Evolutionary conservation across 768 basidiomycete genomes (phyloP).

Genomic region (Hygrophorus pudorinus): DNA sequence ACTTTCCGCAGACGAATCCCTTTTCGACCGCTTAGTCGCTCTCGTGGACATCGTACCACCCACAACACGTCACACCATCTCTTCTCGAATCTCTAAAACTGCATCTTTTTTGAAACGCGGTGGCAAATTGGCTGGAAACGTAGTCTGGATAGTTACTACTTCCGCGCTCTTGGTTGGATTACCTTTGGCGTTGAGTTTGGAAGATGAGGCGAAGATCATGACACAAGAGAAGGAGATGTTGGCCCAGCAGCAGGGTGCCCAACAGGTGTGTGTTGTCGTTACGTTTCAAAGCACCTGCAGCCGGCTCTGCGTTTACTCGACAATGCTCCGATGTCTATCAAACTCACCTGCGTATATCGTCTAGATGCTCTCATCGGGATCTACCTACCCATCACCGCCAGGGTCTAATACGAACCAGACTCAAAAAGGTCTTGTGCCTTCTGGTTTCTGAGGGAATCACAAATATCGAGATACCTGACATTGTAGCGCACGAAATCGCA

Average conservation of each 20-base stretch:
- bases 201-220: slow-evolving; percentile 93
- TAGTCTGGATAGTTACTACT: slow-evolving; percentile 93
- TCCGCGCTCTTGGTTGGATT: slow-evolving; percentile 89
- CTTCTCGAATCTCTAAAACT: slow-evolving; percentile 48
- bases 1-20: slow-evolving; percentile 62
- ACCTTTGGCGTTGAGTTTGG: slow-evolving; percentile 85
- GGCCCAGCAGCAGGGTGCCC: slow-evolving; percentile 87
- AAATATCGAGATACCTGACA: too few species aligned
- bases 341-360: slow-evolving; percentile 10
- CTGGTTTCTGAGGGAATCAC: slow-evolving; percentile 60
- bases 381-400: slow-evolving; percentile 40
- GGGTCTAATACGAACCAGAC: slow-evolving; percentile 26
- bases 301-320: slow-evolving; percentile 6
- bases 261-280: slow-evolving; percentile 50
- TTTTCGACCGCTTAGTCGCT: slow-evolving; percentile 81
- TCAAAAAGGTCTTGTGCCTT: slow-evolving; percentile 61
- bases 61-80: slow-evolving; percentile 69
- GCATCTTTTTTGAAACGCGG: slow-evolving; percentile 56
- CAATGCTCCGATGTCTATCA: slow-evolving; percentile 6
- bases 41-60: slow-evolving; percentile 96
- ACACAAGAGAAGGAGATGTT: slow-evolving; percentile 91
- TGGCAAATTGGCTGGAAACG: slow-evolving; percentile 69
- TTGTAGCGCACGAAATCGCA: slow-evolving; percentile 13
- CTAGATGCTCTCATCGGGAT: slow-evolving; percentile 63
- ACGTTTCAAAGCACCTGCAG: too few species aligned